Percentiles rank a stretch among this genome's conserved stretches.
Conservation (phyloP, 73 alveolate species). For the Breviolum minutum region DNA sequence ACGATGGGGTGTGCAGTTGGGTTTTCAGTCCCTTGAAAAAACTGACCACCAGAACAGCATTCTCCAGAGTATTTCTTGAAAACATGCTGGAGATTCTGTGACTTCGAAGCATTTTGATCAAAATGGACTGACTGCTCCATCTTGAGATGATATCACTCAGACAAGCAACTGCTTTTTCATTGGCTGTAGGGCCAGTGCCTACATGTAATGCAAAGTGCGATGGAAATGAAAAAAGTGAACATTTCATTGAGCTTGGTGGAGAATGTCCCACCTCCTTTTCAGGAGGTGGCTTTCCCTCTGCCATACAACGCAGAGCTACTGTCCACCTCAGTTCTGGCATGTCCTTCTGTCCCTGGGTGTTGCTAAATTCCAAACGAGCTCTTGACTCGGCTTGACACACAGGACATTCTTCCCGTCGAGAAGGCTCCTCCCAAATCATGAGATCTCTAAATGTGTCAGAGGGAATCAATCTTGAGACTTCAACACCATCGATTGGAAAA, state of each 20-base stretch:
- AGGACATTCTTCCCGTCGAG: constrained; percentile 87
- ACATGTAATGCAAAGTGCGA: neutral
- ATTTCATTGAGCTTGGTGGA: neutral
- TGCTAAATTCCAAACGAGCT: neutral
- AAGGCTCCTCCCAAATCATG: constrained; percentile 27
- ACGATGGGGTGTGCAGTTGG: too few relatives aligned
- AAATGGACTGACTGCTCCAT: neutral
- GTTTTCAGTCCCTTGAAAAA: too few relatives aligned
- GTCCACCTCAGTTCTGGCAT: constrained; percentile 35
- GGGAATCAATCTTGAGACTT: too few relatives aligned
- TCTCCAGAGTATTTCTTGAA: too few relatives aligned
- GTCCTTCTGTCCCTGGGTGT: neutral
- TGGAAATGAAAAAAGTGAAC: neutral
- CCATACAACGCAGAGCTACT: constrained; percentile 48
- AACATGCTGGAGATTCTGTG: too few relatives aligned
- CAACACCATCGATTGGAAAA: too few relatives aligned
- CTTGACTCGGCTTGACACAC: constrained; percentile 69
- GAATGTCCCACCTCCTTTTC: constrained; percentile 12
- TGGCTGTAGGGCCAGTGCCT: constrained; percentile 31
- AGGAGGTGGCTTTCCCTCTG: constrained; percentile 70
- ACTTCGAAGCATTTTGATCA: neutral
- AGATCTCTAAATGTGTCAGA: neutral
- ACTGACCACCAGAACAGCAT: too few relatives aligned
- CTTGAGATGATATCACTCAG: neutral
- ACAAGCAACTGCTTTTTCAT: constrained; percentile 15